phyloP scores from a whole-genome alignment of 2,329 filamentous ascomycete species.

The Hymenoscyphus occultus region DNA sequence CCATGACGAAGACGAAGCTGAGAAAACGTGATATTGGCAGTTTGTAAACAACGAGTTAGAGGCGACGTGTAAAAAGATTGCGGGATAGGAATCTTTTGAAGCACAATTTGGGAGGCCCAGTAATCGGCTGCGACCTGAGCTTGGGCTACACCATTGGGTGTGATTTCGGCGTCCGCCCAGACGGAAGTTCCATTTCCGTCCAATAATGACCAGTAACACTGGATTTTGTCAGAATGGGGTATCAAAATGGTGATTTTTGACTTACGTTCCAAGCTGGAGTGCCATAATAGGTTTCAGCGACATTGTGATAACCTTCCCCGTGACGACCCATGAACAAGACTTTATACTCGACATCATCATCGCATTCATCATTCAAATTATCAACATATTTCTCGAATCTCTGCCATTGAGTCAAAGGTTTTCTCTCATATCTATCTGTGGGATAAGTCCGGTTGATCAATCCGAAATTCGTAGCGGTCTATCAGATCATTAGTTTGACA shows the following conservation, averaged over 20 bases:
- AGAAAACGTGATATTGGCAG: conserved; percentile 59
- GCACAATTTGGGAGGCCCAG: conserved; percentile 52
- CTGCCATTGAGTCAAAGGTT: conserved; percentile 58
- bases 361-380: conserved; percentile 48
- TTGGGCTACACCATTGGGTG: conserved; percentile 53
- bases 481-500: conserved; percentile 10
- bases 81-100: conserved; percentile 56
- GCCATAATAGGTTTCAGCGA: conserved; percentile 63
- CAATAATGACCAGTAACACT: conserved; percentile 64
- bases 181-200: conserved; percentile 60
- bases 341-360: conserved; percentile 56
- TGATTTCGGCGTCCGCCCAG: conserved; percentile 65
- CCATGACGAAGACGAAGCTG: conserved; percentile 50
- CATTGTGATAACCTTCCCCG: conserved; percentile 48
- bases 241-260: conserved; percentile 13
- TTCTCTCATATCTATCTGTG: conserved; percentile 45
- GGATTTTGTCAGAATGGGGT: not conserved
- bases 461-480: conserved; percentile 63
- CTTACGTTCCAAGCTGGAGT: conserved; percentile 66
- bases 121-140: conserved; percentile 57
- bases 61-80: conserved; percentile 65
- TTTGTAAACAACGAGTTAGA: conserved; percentile 59
- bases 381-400: conserved; percentile 58
- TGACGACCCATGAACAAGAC: conserved; percentile 55
- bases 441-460: conserved; percentile 61